phyloP scores from a whole-genome alignment of 192 early-diverging fungal species.

The Geranomyces michiganensis region DNA sequence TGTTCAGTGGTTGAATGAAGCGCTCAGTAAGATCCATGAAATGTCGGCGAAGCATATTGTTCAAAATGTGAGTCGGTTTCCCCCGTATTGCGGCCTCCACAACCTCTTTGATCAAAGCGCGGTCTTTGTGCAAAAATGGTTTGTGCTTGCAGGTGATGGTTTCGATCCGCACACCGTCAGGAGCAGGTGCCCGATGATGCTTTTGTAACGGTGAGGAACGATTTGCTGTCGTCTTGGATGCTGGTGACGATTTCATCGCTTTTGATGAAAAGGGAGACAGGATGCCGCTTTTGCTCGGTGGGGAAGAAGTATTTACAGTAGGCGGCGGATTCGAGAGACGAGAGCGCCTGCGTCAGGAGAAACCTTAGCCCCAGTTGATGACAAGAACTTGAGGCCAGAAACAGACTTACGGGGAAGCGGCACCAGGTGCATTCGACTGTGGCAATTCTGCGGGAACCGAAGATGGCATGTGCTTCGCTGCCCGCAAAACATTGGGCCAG shows the following conservation, averaged over 20 bases:
- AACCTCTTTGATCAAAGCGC: conserved; percentile 74
- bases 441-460: neutral
- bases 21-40: conserved; percentile 92
- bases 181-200: neutral
- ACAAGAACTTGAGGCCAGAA: neutral
- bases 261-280: conserved; percentile 4
- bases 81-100: conserved; percentile 73
- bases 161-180: conserved; percentile 13
- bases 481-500: conserved; percentile 87
- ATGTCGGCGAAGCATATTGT: conserved; percentile 90
- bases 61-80: conserved; percentile 65
- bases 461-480: conserved; percentile 37
- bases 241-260: neutral
- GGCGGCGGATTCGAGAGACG: conserved; percentile 13
- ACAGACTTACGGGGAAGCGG: neutral
- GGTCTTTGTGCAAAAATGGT: conserved; percentile 80
- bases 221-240: neutral
- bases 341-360: neutral
- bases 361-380: neutral
- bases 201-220: neutral
- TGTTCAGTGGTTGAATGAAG: conserved; percentile 93
- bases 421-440: neutral
- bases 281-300: neutral
- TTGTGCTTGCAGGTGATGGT: conserved; percentile 66
- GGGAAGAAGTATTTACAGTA: neutral